phyloP scores from a whole-genome alignment of 1,284 basidiomycete species.

The Sanghuangporus baumii region DNA sequence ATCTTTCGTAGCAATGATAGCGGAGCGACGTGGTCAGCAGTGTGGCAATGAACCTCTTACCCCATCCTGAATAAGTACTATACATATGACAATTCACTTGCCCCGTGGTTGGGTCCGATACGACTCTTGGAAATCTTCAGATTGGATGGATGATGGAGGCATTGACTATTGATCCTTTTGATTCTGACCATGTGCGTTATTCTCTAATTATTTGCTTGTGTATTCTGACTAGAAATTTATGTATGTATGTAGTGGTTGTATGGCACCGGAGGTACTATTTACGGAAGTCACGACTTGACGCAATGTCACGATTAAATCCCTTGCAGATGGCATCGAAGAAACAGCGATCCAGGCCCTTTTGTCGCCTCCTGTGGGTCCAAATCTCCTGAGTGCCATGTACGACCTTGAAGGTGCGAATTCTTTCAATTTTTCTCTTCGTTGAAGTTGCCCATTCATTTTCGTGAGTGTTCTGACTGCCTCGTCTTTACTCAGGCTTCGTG shows the following conservation, averaged over 20 bases:
- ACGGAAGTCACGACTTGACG: constrained; percentile 52
- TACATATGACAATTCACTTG: constrained; percentile 45
- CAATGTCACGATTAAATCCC: constrained; percentile 52
- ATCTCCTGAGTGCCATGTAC: constrained; percentile 51
- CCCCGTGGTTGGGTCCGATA: constrained; percentile 53
- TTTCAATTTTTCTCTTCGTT: neutral
- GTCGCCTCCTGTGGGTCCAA: constrained; percentile 42
- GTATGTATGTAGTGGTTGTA: constrained; percentile 35
- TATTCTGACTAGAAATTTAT: neutral
- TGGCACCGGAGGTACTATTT: constrained; percentile 55
- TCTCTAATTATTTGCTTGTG: neutral
- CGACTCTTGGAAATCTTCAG: constrained; percentile 31
- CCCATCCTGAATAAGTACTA: constrained; percentile 49
- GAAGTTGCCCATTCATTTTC: neutral
- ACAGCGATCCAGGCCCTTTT: constrained; percentile 50
- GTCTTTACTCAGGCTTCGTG: constrained; percentile 36
- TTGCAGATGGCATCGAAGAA: constrained; percentile 62
- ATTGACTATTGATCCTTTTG: constrained; percentile 54
- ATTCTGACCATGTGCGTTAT: constrained; percentile 44
- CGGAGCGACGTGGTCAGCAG: constrained; percentile 47
- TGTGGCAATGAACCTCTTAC: constrained; percentile 41
- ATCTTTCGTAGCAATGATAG: constrained; percentile 56
- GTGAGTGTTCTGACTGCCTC: neutral
- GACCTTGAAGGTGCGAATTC: constrained; percentile 39
- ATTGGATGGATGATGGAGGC: constrained; percentile 41